Percentiles rank a stretch among this genome's conserved stretches.
Evolutionary conservation across 2,329 filamentous ascomycete genomes (phyloP).

Genomic region (Kalmusia sp.): DNA sequence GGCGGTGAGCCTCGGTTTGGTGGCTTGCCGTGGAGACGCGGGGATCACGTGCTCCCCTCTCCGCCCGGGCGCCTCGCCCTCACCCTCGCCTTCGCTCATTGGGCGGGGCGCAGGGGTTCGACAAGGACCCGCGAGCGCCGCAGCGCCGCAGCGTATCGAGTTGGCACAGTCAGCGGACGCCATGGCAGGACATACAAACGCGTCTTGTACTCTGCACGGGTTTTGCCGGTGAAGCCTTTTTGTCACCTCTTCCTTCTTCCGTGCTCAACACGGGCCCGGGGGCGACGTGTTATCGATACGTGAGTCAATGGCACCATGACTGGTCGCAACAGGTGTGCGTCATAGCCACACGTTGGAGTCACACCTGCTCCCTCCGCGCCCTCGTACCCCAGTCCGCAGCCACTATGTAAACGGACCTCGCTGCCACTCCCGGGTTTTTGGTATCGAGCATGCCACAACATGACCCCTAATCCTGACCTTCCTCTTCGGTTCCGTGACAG

Average conservation of each 20-base stretch:
- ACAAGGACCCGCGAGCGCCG: background rate
- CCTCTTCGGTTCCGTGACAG: background rate
- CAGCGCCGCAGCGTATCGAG: background rate
- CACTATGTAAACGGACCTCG: background rate
- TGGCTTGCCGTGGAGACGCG: background rate
- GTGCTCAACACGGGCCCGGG: no score
- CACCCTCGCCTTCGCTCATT: no score
- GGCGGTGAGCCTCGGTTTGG: no score
- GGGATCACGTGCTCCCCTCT: background rate
- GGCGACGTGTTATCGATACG: slow-evolving; percentile 1
- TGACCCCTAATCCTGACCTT: background rate
- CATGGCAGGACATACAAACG: background rate
- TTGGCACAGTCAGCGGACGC: slow-evolving; percentile 2
- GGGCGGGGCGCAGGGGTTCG: background rate
- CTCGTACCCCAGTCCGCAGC: background rate
- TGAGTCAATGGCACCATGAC: background rate
- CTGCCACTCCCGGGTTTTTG: background rate
- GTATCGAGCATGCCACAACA: background rate
- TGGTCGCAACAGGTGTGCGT: background rate
- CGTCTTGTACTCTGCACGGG: no score
- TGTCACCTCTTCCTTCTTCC: no score
- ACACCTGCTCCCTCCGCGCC: no score
- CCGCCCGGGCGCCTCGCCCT: no score
- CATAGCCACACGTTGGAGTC: slow-evolving; percentile 2
- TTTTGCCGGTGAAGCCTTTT: no score